Percentiles rank a stretch among this genome's conserved stretches.
These are phyloP conservation scores for Ophidiomyces ophidiicola DNA, from an alignment of 2,329 filamentous ascomycete genomes.

Conservation along the genomic window DNA sequence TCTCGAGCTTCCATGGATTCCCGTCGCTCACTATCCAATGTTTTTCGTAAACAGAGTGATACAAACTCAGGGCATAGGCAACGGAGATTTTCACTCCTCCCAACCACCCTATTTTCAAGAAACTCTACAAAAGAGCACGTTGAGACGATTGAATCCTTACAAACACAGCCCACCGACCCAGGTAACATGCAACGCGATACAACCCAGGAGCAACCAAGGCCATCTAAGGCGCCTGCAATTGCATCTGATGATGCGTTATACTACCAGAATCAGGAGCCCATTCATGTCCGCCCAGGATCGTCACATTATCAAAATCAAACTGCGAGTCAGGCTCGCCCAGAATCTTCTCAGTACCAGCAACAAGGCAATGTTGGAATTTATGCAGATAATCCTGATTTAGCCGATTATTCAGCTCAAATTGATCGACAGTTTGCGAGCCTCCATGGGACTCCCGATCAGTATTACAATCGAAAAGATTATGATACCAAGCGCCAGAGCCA, in stretches of 20 bases:
- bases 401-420: constrained; percentile 32
- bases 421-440: constrained; percentile 32
- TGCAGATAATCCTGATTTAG: constrained; percentile 17
- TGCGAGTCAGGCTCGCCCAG: constrained; percentile 14
- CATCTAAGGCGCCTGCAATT: constrained; percentile 26
- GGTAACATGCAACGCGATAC: constrained; percentile 11
- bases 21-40: constrained; percentile 58
- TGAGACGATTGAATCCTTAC: constrained; percentile 33
- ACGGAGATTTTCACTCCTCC: constrained; percentile 60
- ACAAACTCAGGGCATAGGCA: constrained; percentile 50
- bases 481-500: constrained; percentile 4
- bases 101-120: constrained; percentile 52
- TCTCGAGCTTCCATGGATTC: constrained; percentile 59
- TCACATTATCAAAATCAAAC: constrained; percentile 11
- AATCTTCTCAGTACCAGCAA: constrained; percentile 7
- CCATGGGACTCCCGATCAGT: constrained; percentile 25
- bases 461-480: constrained; percentile 15
- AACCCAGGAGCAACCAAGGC: constrained; percentile 19
- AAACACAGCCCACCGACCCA: constrained; percentile 26
- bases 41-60: constrained; percentile 59
- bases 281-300: constrained; percentile 13
- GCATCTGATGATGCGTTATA: constrained; percentile 3
- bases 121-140: constrained; percentile 42
- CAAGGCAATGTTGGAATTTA: constrained; percentile 1
- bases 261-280: constrained; percentile 6